These are phyloP conservation scores for Alternaria sp. DNA, from an alignment of 2,329 filamentous ascomycete genomes.

Conservation along the genomic window DNA sequence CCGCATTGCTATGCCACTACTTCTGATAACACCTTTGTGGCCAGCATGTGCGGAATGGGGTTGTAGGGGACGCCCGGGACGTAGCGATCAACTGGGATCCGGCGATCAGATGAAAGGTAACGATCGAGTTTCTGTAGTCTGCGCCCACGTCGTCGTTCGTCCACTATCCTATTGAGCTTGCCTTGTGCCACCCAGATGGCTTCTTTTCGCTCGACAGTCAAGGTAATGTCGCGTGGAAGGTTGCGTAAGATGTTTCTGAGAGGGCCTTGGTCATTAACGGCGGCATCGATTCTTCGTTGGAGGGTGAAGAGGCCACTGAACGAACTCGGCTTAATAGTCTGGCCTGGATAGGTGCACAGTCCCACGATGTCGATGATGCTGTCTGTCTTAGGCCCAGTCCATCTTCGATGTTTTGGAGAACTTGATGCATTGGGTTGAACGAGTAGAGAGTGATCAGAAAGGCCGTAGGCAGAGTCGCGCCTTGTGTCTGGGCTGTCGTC, in stretches of 20 bases:
- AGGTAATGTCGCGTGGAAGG: constrained; percentile 1
- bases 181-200: constrained; percentile 3
- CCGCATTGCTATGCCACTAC: not conserved
- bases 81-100: not conserved
- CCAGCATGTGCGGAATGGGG: not conserved
- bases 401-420: not conserved
- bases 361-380: not conserved
- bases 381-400: not conserved
- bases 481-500: not conserved
- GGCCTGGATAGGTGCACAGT: not conserved
- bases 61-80: not conserved
- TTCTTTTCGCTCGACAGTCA: not conserved
- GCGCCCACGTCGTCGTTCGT: not conserved
- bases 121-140: not conserved
- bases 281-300: not conserved
- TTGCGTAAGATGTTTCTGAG: not conserved
- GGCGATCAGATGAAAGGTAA: not conserved
- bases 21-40: not conserved
- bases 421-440: not conserved
- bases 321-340: not conserved
- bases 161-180: not conserved
- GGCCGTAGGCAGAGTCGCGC: not conserved
- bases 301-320: not conserved
- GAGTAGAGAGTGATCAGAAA: too few relatives aligned
- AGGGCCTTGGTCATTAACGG: not conserved